These are phyloP conservation scores for Primulina eburnea DNA, from an alignment of 257 asterid genomes.

Conservation along the genomic window DNA sequence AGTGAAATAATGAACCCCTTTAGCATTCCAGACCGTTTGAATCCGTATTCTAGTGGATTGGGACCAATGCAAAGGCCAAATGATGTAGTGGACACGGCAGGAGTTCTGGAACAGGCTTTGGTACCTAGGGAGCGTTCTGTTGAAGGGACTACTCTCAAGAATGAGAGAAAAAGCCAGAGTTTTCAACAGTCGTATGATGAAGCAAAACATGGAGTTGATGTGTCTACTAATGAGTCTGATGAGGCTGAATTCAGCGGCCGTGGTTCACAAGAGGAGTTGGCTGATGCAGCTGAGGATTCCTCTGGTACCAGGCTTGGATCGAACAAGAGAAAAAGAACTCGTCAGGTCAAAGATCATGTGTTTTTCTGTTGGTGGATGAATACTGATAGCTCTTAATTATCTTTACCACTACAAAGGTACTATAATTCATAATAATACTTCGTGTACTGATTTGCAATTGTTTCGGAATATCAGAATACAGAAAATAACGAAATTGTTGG, in stretches of 20 bases:
- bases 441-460: constrained; percentile 14
- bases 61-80: constrained; percentile 44
- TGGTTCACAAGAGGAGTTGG: constrained; percentile 54
- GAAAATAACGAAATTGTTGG: constrained; percentile 43
- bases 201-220: constrained; percentile 40
- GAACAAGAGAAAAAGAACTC: constrained; percentile 75
- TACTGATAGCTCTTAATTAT: neutral
- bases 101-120: constrained; percentile 36
- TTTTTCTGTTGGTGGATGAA: neutral
- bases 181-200: constrained; percentile 40
- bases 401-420: neutral
- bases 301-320: constrained; percentile 45
- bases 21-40: constrained; percentile 30
- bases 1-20: constrained; percentile 56
- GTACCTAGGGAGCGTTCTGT: constrained; percentile 29
- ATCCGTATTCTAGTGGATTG: constrained; percentile 39
- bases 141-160: constrained; percentile 48
- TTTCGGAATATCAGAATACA: constrained; percentile 39
- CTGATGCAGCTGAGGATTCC: constrained; percentile 39
- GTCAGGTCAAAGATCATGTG: constrained; percentile 44
- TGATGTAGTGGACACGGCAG: constrained; percentile 40
- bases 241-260: constrained; percentile 71
- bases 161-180: constrained; percentile 43
- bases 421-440: neutral
- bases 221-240: constrained; percentile 53